Percentiles rank a stretch among this genome's conserved stretches.
phyloP scores from a whole-genome alignment of 2,329 filamentous ascomycete species.

The Paradendryphiella salina region DNA sequence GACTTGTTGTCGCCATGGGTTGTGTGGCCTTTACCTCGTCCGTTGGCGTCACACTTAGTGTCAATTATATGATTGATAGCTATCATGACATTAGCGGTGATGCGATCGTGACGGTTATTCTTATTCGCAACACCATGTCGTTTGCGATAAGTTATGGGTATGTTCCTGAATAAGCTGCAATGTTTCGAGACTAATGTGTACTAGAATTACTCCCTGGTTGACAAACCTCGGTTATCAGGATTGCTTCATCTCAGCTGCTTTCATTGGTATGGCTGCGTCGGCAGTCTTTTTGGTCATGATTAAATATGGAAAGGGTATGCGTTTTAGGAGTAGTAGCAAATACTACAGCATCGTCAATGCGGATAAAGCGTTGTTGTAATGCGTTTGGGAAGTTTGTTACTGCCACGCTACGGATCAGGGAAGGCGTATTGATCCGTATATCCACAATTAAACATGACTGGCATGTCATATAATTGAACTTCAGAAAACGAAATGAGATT shows the following conservation, averaged over 20 bases:
- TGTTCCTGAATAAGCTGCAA: not conserved
- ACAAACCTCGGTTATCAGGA: constrained; percentile 49
- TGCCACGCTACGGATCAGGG: too few species aligned
- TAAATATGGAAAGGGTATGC: constrained; percentile 53
- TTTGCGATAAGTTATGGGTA: constrained; percentile 57
- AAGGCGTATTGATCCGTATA: too few species aligned
- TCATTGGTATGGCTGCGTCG: constrained; percentile 49
- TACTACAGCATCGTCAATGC: constrained; percentile 41
- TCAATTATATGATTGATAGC: constrained; percentile 55
- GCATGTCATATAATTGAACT: too few species aligned
- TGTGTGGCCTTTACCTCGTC: constrained; percentile 27
- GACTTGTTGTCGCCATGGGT: constrained; percentile 55
- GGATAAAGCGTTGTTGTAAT: constrained; percentile 5
- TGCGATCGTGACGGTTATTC: constrained; percentile 56
- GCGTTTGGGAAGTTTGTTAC: not conserved
- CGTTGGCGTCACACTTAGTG: constrained; percentile 50
- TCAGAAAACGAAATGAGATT: too few species aligned
- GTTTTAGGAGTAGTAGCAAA: constrained; percentile 28
- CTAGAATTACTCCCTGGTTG: constrained; percentile 51
- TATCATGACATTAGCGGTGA: constrained; percentile 56
- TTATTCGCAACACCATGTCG: constrained; percentile 56
- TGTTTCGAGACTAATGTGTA: not conserved
- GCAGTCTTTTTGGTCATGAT: constrained; percentile 51
- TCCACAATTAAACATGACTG: too few species aligned
- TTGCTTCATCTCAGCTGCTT: constrained; percentile 50